These are phyloP conservation scores for Coleophoma cylindrospora DNA, from an alignment of 2,329 filamentous ascomycete genomes.

Conservation along the genomic window DNA sequence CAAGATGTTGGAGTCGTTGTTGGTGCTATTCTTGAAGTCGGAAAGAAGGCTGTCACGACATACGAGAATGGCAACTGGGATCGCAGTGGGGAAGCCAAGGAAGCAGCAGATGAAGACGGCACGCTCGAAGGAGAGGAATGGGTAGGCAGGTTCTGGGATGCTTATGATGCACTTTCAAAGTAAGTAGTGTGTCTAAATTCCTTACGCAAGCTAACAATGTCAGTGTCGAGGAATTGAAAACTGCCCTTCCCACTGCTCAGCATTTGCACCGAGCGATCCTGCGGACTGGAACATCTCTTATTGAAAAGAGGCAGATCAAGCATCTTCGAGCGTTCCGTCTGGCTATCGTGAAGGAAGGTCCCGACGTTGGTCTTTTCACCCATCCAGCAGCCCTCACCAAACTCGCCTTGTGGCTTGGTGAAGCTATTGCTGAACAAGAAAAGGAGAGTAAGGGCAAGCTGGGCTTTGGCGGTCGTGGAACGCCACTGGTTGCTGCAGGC, in stretches of 20 bases:
- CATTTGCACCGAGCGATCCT: slow-evolving; percentile 90
- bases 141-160: slow-evolving; percentile 65
- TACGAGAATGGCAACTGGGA: slow-evolving; percentile 22
- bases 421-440: slow-evolving; percentile 88
- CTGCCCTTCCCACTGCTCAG: slow-evolving; percentile 76
- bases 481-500: slow-evolving; percentile 84
- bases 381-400: slow-evolving; percentile 92
- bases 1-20: slow-evolving; percentile 92
- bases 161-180: slow-evolving; percentile 68
- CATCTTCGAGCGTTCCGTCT: slow-evolving; percentile 91
- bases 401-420: slow-evolving; percentile 87
- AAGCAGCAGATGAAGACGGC: slow-evolving; percentile 38
- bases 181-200: slow-evolving; percentile 35
- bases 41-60: slow-evolving; percentile 40
- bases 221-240: slow-evolving; percentile 71
- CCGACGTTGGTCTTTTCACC: slow-evolving; percentile 85
- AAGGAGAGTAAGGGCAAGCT: slow-evolving; percentile 67
- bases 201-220: slow-evolving; percentile 34
- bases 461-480: slow-evolving; percentile 64
- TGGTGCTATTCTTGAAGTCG: slow-evolving; percentile 88
- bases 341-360: slow-evolving; percentile 91
- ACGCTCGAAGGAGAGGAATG: slow-evolving; percentile 55
- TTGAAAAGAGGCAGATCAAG: slow-evolving; percentile 91
- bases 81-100: slow-evolving; percentile 33
- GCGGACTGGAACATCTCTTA: slow-evolving; percentile 82